These are phyloP conservation scores for Primulina huaijiensis DNA, from an alignment of 257 asterid genomes.

Conservation along the genomic window DNA sequence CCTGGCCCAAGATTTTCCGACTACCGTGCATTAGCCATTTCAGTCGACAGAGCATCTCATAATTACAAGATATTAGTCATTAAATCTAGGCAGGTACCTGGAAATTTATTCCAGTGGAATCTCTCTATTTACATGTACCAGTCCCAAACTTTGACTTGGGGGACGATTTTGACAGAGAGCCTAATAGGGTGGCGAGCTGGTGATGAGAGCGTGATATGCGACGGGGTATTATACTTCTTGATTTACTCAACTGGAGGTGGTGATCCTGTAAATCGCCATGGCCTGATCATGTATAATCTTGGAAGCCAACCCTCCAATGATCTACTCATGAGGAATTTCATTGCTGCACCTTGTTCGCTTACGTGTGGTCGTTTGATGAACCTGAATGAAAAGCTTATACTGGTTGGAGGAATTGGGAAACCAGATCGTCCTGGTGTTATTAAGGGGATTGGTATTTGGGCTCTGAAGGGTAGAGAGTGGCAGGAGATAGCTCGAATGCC, in stretches of 20 bases:
- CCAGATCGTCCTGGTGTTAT: slow-evolving; percentile 75
- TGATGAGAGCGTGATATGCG: slow-evolving; percentile 84
- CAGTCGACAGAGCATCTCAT: slow-evolving; percentile 40
- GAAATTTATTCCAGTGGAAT: slow-evolving; percentile 76
- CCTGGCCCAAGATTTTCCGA: slow-evolving; percentile 66
- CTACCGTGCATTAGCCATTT: slow-evolving; percentile 71
- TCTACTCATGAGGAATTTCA: slow-evolving; percentile 54
- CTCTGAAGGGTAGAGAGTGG: slow-evolving; percentile 68
- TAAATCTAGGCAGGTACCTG: slow-evolving; percentile 83
- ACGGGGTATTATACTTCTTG: slow-evolving; percentile 68
- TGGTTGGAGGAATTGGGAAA: slow-evolving; percentile 95
- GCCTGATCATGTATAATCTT: slow-evolving; percentile 59
- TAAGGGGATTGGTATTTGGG: slow-evolving; percentile 89
- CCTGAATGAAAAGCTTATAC: slow-evolving; percentile 64
- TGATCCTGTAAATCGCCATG: slow-evolving; percentile 58
- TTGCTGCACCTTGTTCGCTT: slow-evolving; percentile 76
- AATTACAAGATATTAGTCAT: slow-evolving; percentile 52
- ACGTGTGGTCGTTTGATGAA: slow-evolving; percentile 93
- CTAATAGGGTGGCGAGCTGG: slow-evolving; percentile 89
- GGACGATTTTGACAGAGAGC: slow-evolving; percentile 50
- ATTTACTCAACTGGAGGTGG: slow-evolving; percentile 67
- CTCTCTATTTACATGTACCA: slow-evolving; percentile 69
- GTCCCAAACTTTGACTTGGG: slow-evolving; percentile 60
- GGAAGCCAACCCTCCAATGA: slow-evolving; percentile 36
- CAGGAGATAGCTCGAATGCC: slow-evolving; percentile 88